phyloP scores from a whole-genome alignment of 1,284 basidiomycete species.

The Apiotrichum laibachii region DNA sequence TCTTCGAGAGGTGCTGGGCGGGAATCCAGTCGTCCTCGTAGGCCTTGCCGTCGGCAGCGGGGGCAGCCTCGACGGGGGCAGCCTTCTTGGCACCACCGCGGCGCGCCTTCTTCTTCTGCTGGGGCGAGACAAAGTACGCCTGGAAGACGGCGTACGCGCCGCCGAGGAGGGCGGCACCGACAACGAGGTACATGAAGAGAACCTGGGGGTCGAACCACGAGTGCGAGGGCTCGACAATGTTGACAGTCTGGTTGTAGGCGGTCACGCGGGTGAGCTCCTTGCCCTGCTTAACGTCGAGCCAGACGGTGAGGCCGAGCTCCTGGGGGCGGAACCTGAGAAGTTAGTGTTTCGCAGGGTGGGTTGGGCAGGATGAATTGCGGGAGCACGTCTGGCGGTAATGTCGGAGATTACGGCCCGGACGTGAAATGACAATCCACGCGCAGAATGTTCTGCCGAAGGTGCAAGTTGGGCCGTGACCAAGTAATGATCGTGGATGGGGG shows the following conservation, averaged over 20 bases:
- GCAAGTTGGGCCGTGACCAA: no score
- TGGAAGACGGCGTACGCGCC: constrained; percentile 67
- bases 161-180: constrained; percentile 64
- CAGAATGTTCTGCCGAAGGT: no score
- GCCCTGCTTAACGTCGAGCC: constrained; percentile 57
- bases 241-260: constrained; percentile 75
- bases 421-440: background rate
- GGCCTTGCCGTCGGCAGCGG: constrained; percentile 61
- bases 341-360: background rate
- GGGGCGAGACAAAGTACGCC: constrained; percentile 60
- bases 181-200: constrained; percentile 71
- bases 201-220: constrained; percentile 77
- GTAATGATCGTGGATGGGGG: no score
- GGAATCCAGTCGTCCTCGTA: constrained; percentile 94
- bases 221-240: constrained; percentile 73
- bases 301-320: constrained; percentile 72
- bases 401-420: background rate
- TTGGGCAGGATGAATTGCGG: no score
- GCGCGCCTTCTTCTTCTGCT: constrained; percentile 30
- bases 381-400: background rate
- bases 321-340: constrained; percentile 60
- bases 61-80: constrained; percentile 38
- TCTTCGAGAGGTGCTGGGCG: constrained; percentile 70
- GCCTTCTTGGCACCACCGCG: constrained; percentile 48
- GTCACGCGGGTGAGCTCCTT: constrained; percentile 55